These are phyloP conservation scores for Ceratocystis albifundus DNA, from an alignment of 2,329 filamentous ascomycete species.

Conservation along the genomic window DNA sequence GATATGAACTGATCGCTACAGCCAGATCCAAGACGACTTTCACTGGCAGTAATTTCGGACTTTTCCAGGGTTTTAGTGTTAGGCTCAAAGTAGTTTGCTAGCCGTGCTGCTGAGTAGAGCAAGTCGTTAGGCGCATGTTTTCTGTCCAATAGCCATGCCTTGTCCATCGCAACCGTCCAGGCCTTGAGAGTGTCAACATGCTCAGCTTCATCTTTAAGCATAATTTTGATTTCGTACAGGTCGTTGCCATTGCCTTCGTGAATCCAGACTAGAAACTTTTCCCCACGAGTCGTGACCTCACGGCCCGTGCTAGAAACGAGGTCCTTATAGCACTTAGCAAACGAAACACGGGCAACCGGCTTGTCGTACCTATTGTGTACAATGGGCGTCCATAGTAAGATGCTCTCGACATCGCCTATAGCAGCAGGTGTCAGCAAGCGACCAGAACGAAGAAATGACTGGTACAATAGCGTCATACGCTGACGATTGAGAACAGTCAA, in stretches of 20 bases:
- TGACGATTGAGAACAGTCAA: slow-evolving; percentile 81
- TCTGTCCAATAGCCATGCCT: slow-evolving; percentile 30
- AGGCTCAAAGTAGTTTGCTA: neutral
- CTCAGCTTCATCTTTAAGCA: slow-evolving; percentile 30
- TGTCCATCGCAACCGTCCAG: slow-evolving; percentile 33
- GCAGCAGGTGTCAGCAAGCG: slow-evolving; percentile 51
- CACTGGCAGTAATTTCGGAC: neutral
- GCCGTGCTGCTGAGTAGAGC: neutral
- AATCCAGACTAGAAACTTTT: slow-evolving; percentile 18
- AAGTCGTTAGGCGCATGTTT: neutral
- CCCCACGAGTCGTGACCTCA: slow-evolving; percentile 27
- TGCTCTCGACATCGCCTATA: slow-evolving; percentile 52
- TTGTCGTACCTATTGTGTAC: slow-evolving; percentile 28
- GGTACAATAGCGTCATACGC: slow-evolving; percentile 67
- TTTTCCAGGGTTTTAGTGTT: neutral
- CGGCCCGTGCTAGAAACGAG: slow-evolving; percentile 28
- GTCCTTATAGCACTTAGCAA: slow-evolving; percentile 35
- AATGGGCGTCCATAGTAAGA: slow-evolving; percentile 40
- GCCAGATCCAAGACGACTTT: slow-evolving; percentile 7
- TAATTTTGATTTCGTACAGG: slow-evolving; percentile 29
- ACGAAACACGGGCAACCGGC: slow-evolving; percentile 32
- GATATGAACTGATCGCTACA: slow-evolving; percentile 28
- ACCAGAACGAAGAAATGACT: slow-evolving; percentile 41
- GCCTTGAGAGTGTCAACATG: slow-evolving; percentile 29
- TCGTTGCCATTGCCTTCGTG: slow-evolving; percentile 17